Percentiles rank a stretch among this genome's conserved stretches.
Conservation (phyloP, 306 rosid species). For the Quercus gilva region DNA sequence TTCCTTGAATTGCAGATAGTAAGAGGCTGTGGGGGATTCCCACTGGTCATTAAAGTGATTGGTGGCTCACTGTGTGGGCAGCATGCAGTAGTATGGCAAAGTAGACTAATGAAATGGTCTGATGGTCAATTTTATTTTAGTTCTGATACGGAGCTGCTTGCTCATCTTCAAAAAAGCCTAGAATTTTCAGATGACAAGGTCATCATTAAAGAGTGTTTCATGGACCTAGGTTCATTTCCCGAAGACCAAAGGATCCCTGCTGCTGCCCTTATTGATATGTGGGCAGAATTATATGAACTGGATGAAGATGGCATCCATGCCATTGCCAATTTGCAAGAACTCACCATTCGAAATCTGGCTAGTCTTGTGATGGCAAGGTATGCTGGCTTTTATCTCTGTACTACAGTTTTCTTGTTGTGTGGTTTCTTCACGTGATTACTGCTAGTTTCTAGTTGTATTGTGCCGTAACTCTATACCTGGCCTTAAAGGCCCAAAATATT, state of each 20-base stretch:
- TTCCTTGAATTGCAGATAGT: constrained; percentile 46
- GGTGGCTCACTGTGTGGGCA: constrained; percentile 40
- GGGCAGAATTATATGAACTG: constrained; percentile 42
- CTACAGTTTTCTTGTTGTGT: background rate
- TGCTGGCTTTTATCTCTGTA: background rate
- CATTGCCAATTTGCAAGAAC: constrained; percentile 25
- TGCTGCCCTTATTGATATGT: constrained; percentile 51
- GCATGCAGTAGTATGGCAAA: constrained; percentile 37
- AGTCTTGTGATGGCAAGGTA: constrained; percentile 57
- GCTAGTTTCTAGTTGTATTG: no score
- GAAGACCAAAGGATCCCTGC: constrained; percentile 57
- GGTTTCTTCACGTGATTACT: background rate
- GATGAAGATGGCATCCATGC: constrained; percentile 38
- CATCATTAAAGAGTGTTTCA: constrained; percentile 54
- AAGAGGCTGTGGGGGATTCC: constrained; percentile 47
- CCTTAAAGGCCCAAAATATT: no score
- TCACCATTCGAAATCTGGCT: constrained; percentile 34
- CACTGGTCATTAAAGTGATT: constrained; percentile 48
- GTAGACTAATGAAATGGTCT: constrained; percentile 25
- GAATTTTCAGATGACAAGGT: constrained; percentile 38
- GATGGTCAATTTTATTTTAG: constrained; percentile 41
- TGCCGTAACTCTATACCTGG: no score
- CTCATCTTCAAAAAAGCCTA: constrained; percentile 38
- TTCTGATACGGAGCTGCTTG: constrained; percentile 33
- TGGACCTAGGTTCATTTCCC: constrained; percentile 68